These are phyloP conservation scores for Podospora pseudopauciseta DNA, from an alignment of 495 filamentous ascomycete genomes.

Conservation along the genomic window DNA sequence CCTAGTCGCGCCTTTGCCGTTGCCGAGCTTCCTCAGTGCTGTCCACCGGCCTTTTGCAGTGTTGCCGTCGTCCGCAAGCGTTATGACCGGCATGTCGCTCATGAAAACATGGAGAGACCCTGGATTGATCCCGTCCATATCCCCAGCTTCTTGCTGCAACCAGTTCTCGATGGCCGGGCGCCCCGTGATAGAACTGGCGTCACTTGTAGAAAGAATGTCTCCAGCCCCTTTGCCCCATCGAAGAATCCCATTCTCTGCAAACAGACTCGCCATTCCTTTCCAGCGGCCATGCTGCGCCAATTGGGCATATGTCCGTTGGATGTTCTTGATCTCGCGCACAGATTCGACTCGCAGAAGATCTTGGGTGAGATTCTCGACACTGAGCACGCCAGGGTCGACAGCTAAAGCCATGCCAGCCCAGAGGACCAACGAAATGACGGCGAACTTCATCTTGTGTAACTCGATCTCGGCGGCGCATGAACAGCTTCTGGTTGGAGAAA, in stretches of 20 bases:
- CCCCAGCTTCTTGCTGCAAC: constrained; percentile 12
- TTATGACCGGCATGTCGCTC: constrained; percentile 18
- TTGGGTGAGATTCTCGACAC: constrained; percentile 7
- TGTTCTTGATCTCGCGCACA: constrained; percentile 25
- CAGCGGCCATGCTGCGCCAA: constrained; percentile 17
- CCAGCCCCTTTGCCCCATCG: constrained; percentile 17
- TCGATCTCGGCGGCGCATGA: background rate
- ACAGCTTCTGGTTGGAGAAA: background rate
- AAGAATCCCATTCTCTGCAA: constrained; percentile 18
- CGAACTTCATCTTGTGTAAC: background rate
- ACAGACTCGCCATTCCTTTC: constrained; percentile 18
- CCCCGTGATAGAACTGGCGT: constrained; percentile 6
- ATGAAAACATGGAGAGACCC: constrained; percentile 18
- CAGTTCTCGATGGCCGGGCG: constrained; percentile 20
- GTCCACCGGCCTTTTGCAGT: constrained; percentile 19
- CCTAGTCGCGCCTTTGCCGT: constrained; percentile 14
- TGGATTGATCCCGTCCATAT: constrained; percentile 18
- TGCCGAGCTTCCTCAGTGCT: constrained; percentile 13
- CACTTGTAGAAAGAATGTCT: constrained; percentile 5
- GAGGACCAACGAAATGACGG: background rate
- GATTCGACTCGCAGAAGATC: constrained; percentile 17
- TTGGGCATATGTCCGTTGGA: constrained; percentile 20
- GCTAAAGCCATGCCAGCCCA: background rate
- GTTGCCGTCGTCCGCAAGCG: constrained; percentile 16
- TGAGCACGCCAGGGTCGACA: too few species aligned